Evolutionary conservation across 306 rosid genomes (phyloP), one percentile per base, ranked within the genome.

Genomic region (Cicer cuneatum): DNA sequence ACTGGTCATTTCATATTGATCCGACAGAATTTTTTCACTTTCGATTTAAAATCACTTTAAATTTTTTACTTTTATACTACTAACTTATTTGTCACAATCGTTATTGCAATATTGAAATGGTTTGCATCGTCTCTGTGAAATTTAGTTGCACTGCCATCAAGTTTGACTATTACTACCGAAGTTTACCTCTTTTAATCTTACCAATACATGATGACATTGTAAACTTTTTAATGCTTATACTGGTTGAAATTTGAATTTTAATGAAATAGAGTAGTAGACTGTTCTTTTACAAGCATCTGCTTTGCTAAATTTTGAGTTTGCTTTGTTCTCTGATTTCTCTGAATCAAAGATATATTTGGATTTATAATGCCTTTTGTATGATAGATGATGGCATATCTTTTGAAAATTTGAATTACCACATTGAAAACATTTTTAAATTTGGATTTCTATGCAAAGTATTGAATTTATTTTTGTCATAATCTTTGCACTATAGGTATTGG

Each of bases 251-350:
- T 10, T 40, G 18, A 74, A 51, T 18, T 43, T 47, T 8, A 41
- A 61, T 18, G 51, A 37, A 11, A 48, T 41, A 6, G 2, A 18
- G 24, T 47, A 38, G 64, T 42, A 11, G 8, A 13, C 54, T 16
- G 10, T 51, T 61, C 7, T 2, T 52, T 29, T n/a, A 15, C 52
- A 12, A 49, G 42, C 24, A 60, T 62, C 16, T 62, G 63, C 40
- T 10, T 10, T 40, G 37, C 65, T 49, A 13, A 75, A 13, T 7
- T 33, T 6, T 66, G 59, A 67, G 7, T 67, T 67, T 76, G 8
- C 29, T 47, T 18, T 45, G 53, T 37, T 59, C 5, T 46, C 46
- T 48, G 52, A 11, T 77, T 69, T 69, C 24, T 48, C 8, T 19
- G 38, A 38, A 43, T 68, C n/a, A 46, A 46, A 69, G 0, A 16